Evolutionary conservation across 83 land plant genomes (phyloP), one percentile per base, ranked within the genome.

Genomic region (Larix sibirica): DNA sequence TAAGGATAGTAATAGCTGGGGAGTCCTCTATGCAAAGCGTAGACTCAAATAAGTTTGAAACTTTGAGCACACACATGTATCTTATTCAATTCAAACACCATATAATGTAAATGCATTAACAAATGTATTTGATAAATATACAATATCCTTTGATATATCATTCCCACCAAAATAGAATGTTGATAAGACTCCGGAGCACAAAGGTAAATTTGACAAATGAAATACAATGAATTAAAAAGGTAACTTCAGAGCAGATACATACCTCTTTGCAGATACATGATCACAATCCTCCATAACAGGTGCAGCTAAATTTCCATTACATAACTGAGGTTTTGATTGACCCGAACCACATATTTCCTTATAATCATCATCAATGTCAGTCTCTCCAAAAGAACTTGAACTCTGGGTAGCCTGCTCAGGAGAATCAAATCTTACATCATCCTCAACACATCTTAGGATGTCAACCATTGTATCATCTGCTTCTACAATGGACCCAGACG

Each of bases 291-390:
- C 87, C n/a, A 33, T n/a, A 62, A 80, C 61, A 16, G 62, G 40
- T 61, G 80, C 58, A n/a, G 87, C 85, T 62, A 81, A 89, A 80
- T 84, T 87, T 21, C 85, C 89, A 80, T 87, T 77, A n/a, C 86
- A 83, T 26, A 82, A 77, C 50, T 78, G 69, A 7, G 91, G 87
- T 71, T 87, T 81, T 42, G 76, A 89, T 88, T 84, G 90, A 38
- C 20, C 50, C 7, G 3, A 71, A 20, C 54, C 76, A 71, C 76
- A 20, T 71, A 54, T 71, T 71, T 38, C 76, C 24, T 36, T 61
- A 1, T 36, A 28, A 9, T 56, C 36, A 28, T 47, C 83, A 31
- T 73, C 83, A 47, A 54, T 56, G 20, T 78, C 73, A 2, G 81
- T 83, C 20, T 33, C 65, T 50, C 77, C 81, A 78, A 85, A 83